Percentiles rank a stretch among this genome's conserved stretches.
Evolutionary conservation across 352 stramenopile species (phyloP).

Genomic region (Phytophthora hybrid): DNA sequence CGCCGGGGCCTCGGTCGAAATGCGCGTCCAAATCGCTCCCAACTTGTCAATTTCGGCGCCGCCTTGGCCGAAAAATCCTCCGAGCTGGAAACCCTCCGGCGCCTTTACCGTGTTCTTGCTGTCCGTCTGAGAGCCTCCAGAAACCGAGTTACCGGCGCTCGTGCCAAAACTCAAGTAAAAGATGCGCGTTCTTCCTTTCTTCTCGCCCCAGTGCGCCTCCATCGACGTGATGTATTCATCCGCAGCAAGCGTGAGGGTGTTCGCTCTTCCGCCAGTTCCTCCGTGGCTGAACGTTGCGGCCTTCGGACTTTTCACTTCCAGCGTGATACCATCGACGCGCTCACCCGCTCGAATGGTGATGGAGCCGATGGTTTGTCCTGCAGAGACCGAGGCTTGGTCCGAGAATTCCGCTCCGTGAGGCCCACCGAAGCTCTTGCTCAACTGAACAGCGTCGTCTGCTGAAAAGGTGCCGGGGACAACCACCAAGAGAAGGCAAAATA

Average conservation of each 20-base stretch:
- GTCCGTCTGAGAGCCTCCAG: slow-evolving; percentile 23
- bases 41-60: slow-evolving; percentile 31
- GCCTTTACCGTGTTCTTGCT: slow-evolving; percentile 28
- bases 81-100: slow-evolving; percentile 39
- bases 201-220: slow-evolving; percentile 37
- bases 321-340: slow-evolving; percentile 27
- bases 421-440: slow-evolving; percentile 36
- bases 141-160: slow-evolving; percentile 27
- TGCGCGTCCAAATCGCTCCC: slow-evolving; percentile 36
- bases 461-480: background rate
- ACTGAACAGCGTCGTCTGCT: slow-evolving; percentile 20
- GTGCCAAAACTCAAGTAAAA: slow-evolving; percentile 35
- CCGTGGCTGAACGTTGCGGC: slow-evolving; percentile 24
- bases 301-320: slow-evolving; percentile 26
- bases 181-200: slow-evolving; percentile 26
- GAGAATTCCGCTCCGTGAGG: slow-evolving; percentile 33
- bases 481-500: slow-evolving; percentile 20
- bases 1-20: slow-evolving; percentile 19
- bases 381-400: slow-evolving; percentile 16
- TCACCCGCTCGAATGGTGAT: slow-evolving; percentile 25
- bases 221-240: slow-evolving; percentile 35
- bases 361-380: slow-evolving; percentile 29
- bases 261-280: background rate
- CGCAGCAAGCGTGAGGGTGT: background rate
- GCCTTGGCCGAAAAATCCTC: slow-evolving; percentile 34